Conservation (phyloP, 306 rosid species). For the Acacia acuminata region DNA sequence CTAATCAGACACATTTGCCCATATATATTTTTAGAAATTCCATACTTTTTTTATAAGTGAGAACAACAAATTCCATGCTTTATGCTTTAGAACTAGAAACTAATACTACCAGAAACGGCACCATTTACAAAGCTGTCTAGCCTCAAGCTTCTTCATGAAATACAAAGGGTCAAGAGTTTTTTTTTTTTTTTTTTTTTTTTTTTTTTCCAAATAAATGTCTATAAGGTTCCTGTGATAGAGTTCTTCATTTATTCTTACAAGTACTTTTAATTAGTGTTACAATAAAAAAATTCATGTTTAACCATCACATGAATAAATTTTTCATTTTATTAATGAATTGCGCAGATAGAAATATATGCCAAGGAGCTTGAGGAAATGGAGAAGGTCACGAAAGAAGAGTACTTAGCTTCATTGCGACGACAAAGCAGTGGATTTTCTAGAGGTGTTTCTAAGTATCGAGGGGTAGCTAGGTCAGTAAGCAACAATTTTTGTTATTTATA, state of each 20-base stretch:
- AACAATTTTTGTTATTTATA: background rate
- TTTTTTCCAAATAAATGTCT: background rate
- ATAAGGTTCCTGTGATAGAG: background rate
- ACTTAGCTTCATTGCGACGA: constrained; percentile 76
- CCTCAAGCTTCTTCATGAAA: background rate
- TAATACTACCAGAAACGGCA: background rate
- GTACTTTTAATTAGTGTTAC: background rate
- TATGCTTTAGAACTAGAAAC: background rate
- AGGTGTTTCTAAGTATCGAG: constrained; percentile 92
- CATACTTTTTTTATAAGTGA: background rate
- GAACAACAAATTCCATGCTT: background rate
- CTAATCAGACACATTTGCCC: background rate
- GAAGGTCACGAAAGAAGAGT: constrained; percentile 67
- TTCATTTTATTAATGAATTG: background rate
- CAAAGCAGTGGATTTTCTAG: constrained; percentile 90
- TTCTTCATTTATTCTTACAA: too few relatives aligned
- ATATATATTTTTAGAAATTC: background rate
- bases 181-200: background rate
- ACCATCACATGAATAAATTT: background rate
- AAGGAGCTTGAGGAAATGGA: constrained; percentile 80
- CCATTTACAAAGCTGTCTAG: background rate
- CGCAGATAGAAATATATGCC: constrained; percentile 63
- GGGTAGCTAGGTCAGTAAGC: constrained; percentile 74
- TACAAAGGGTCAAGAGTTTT: background rate
- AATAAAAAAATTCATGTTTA: background rate